Evolutionary conservation across 768 basidiomycete species (phyloP).

Genomic region (Termitomyces bulborhizus): DNA sequence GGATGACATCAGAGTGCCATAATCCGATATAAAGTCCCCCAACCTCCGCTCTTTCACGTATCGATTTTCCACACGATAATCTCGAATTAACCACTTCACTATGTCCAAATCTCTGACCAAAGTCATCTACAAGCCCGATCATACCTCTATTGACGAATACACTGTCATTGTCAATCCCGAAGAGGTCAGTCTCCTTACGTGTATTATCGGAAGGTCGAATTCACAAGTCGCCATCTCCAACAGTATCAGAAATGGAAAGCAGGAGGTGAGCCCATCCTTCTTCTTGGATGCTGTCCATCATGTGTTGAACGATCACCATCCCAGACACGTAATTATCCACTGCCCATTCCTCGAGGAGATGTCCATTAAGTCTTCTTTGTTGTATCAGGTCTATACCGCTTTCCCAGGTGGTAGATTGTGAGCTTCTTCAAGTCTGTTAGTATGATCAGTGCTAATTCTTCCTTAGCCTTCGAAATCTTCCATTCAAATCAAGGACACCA

Average conservation of each 20-base stretch:
- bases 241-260: constrained; percentile 76
- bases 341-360: neutral
- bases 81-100: constrained; percentile 11
- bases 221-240: neutral
- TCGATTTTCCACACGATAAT: constrained; percentile 7
- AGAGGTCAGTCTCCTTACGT: constrained; percentile 41
- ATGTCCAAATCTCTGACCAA: constrained; percentile 52
- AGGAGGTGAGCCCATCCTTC: constrained; percentile 55
- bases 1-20: constrained; percentile 19
- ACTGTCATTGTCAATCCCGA: constrained; percentile 58
- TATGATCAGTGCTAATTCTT: neutral
- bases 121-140: constrained; percentile 76
- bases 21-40: constrained; percentile 12
- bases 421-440: constrained; percentile 15
- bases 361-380: constrained; percentile 11
- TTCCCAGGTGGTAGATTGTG: constrained; percentile 78
- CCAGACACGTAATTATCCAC: constrained; percentile 58
- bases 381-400: constrained; percentile 57
- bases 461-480: constrained; percentile 64
- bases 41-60: neutral
- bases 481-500: constrained; percentile 69
- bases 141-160: constrained; percentile 68
- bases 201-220: constrained; percentile 2
- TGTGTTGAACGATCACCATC: constrained; percentile 14
- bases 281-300: constrained; percentile 13